Percentiles rank a stretch among this genome's conserved stretches.
These are phyloP conservation scores for Cupressus sempervirens DNA, from an alignment of 75 land plant genomes.

Conservation along the genomic window DNA sequence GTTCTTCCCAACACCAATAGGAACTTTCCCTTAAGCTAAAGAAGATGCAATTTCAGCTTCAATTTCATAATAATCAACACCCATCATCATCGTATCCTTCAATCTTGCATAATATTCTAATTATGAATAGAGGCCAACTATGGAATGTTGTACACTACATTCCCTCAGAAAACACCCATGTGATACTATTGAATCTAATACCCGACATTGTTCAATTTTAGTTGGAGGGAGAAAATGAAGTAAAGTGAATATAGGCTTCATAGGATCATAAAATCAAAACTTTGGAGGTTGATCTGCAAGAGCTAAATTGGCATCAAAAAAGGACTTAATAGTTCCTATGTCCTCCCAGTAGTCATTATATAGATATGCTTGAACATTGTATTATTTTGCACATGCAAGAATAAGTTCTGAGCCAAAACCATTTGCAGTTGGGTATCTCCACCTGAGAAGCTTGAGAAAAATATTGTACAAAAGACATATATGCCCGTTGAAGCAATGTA, in stretches of 20 bases:
- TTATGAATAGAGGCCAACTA: conserved; percentile 84
- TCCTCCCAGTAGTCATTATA: conserved; percentile 65
- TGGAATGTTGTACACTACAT: conserved; percentile 71
- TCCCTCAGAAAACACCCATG: conserved; percentile 86
- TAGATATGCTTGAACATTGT: conserved; percentile 55
- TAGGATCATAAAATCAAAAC: conserved; percentile 86
- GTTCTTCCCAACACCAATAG: conserved; percentile 81
- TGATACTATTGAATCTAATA: conserved; percentile 87
- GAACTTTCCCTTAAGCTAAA: conserved; percentile 81
- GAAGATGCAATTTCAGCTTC: conserved; percentile 66
- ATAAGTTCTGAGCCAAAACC: conserved; percentile 60
- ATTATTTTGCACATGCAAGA: conserved; percentile 39
- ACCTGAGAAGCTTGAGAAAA: conserved; percentile 65
- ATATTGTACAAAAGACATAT: conserved; percentile 72
- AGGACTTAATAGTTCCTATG: conserved; percentile 61
- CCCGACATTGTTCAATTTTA: conserved; percentile 93
- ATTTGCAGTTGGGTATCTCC: conserved; percentile 48
- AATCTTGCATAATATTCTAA: conserved; percentile 58
- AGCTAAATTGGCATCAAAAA: conserved; percentile 60
- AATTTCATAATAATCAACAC: conserved; percentile 90
- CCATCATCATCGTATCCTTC: conserved; percentile 90
- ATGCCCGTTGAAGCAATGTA: conserved; percentile 98
- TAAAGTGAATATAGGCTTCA: conserved; percentile 90
- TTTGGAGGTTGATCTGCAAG: conserved; percentile 70
- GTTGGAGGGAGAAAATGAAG: conserved; percentile 90